Evolutionary conservation across 306 rosid genomes (phyloP), one percentile per base, ranked within the genome.

Genomic region (Vigna trinervia): DNA sequence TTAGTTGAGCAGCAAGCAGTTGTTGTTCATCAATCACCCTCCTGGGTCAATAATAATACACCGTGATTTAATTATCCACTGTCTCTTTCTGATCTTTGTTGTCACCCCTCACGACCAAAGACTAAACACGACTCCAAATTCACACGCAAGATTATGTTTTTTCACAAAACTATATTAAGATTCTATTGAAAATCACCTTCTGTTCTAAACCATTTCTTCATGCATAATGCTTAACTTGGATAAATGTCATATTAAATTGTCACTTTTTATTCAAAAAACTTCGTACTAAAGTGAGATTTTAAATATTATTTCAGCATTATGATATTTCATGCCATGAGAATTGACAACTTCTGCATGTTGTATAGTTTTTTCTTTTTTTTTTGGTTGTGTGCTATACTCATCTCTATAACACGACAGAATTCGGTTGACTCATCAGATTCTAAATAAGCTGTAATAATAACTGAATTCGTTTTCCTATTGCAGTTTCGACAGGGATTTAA

Each of bases 401-500:
- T 39, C 45, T 39, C 41, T 7, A 6, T 7, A 7, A 39, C 45
- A 39, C 45, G 45, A 39, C 45, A 8, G 7, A 7, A 38, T 48
- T 48, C 8, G 23, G 17, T 52, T 17, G 12, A 53, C 26, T 12
- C 34, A 19, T 12, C 34, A 19, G 17, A 2, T n/a, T 8, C 26
- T 53, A 1, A 2, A 7, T 52, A 17, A n/a, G 59, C 5, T 17
- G 20, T 67, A 13, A 69, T 23, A 30, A 30, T 30, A 30, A 0
- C 15, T 23, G 0, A 23, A 56, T 39, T 28, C 8, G 15, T 14
- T 57, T 77, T 7, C 0, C 19, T n/a, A 14, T 52, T 86, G 83
- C 95, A 93, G 96, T 22, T 92, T 90, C 67, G 97, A 92, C 78
- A 74, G 96, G 43, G 97, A 92, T 82, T 81, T 92, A 80, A 83